These are phyloP conservation scores for Kappamyces sp. DNA, from an alignment of 192 early-diverging fungal species.

Conservation along the genomic window DNA sequence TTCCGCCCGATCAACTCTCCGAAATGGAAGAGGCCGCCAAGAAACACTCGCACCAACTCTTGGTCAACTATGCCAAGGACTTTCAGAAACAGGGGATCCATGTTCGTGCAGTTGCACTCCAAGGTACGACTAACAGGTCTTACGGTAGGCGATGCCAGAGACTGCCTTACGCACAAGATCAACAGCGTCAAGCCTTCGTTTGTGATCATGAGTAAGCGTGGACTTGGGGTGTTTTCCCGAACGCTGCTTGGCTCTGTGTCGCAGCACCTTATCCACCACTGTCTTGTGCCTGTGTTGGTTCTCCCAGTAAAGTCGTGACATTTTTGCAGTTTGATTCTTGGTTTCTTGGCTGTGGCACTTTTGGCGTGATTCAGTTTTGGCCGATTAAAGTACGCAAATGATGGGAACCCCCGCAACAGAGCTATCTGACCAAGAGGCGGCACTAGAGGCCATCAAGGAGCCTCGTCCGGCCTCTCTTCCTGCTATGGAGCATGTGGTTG, in stretches of 20 bases:
- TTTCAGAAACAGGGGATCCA: slow-evolving; percentile 7
- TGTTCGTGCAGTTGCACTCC: slow-evolving; percentile 39
- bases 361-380: too few species aligned
- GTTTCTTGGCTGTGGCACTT: too few species aligned
- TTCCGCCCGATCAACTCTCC: background rate
- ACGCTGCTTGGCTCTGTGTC: slow-evolving; percentile 10
- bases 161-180: slow-evolving; percentile 56
- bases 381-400: too few species aligned
- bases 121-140: too few species aligned
- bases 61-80: background rate
- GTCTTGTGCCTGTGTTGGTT: slow-evolving; percentile 23
- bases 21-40: background rate
- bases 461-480: too few species aligned
- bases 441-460: too few species aligned
- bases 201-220: background rate
- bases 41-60: background rate
- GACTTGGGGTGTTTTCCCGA: background rate
- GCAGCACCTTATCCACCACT: background rate
- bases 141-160: slow-evolving; percentile 50
- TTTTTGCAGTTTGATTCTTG: too few species aligned
- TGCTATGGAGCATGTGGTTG: too few species aligned
- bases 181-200: slow-evolving; percentile 40
- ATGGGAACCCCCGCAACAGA: too few species aligned
- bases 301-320: too few species aligned
- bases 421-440: too few species aligned